Evolutionary conservation across 352 stramenopile species (phyloP).

Genomic region (Phytopythium cucurbitacearum): DNA sequence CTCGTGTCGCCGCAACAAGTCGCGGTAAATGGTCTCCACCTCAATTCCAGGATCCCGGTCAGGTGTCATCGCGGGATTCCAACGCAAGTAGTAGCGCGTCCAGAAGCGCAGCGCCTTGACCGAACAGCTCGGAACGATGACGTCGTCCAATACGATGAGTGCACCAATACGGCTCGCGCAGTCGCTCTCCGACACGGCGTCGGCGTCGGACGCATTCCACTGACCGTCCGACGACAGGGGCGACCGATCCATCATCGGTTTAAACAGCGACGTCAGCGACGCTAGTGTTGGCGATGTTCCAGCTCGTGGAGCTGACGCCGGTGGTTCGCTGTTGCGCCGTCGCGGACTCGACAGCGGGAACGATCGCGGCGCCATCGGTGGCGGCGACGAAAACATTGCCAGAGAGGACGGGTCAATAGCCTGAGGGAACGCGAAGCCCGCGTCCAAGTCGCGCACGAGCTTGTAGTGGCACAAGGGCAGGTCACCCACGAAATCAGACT

Average conservation of each 20-base stretch:
- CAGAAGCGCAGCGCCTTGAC: constrained; percentile 74
- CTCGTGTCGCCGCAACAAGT: constrained; percentile 35
- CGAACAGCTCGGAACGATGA: constrained; percentile 64
- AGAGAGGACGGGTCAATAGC: constrained; percentile 22
- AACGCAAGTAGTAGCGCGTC: constrained; percentile 77
- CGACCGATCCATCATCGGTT: constrained; percentile 18
- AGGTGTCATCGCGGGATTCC: constrained; percentile 53
- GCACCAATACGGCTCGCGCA: constrained; percentile 26
- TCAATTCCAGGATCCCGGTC: constrained; percentile 57
- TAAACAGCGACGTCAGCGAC: constrained; percentile 35
- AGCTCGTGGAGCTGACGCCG: constrained; percentile 2
- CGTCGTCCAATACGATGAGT: constrained; percentile 37
- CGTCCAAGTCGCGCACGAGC: constrained; percentile 53
- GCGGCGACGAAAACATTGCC: constrained; percentile 18
- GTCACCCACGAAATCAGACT: constrained; percentile 9
- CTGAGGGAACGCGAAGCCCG: constrained; percentile 52
- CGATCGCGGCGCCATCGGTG: constrained; percentile 14
- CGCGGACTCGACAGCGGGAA: constrained; percentile 7
- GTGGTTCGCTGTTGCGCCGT: background rate
- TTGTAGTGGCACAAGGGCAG: constrained; percentile 33
- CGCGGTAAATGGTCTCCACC: constrained; percentile 52
- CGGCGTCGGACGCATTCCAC: constrained; percentile 26
- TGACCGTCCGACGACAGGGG: constrained; percentile 19
- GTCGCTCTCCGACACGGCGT: constrained; percentile 32
- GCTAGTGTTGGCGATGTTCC: constrained; percentile 11